Conservation (phyloP, 257 asterid genomes). For the Nicotiana benthamiana region DNA sequence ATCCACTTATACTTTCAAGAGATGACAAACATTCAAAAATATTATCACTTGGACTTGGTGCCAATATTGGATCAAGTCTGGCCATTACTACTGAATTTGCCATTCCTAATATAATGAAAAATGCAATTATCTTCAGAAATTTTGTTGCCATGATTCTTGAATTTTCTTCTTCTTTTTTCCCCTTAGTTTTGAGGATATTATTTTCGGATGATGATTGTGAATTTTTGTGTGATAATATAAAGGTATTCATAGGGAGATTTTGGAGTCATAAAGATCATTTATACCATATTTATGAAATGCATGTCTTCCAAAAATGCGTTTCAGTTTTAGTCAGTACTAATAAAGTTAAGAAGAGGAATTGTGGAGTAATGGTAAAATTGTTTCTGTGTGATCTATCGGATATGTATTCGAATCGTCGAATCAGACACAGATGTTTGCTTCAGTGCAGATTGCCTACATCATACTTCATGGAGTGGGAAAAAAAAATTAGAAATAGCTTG, state of each 20-base stretch:
- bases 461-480: no score
- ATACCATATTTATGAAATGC: not conserved
- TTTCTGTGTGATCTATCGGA: no score
- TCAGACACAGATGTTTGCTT: no score
- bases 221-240: not conserved
- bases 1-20: not conserved
- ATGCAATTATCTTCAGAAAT: not conserved
- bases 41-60: not conserved
- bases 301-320: not conserved
- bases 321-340: not conserved
- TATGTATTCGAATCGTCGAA: no score
- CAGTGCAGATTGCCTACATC: no score
- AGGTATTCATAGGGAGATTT: not conserved
- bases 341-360: not conserved
- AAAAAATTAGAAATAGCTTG: no score
- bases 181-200: not conserved
- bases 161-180: not conserved
- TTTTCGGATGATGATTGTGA: not conserved
- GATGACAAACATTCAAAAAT: not conserved
- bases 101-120: not conserved
- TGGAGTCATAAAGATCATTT: not conserved
- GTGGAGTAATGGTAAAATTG: no score
- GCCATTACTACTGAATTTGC: not conserved
- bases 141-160: not conserved
- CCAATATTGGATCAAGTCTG: not conserved